Base-by-base conservation (phyloP, 345 rosid genomes). In the Citrus maxima region DNA sequence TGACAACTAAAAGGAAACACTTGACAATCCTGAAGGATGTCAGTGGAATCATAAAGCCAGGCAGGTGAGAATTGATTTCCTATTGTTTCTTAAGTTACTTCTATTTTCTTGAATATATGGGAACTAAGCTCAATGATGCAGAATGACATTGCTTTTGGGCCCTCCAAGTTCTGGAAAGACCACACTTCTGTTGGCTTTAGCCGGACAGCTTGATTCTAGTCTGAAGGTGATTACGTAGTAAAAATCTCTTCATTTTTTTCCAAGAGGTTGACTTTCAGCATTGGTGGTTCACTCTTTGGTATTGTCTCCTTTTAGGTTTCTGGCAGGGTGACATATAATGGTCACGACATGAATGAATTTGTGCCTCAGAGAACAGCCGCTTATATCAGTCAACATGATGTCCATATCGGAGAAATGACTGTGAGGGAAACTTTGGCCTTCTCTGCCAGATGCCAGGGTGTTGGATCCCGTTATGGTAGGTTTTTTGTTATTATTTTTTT, bases 361-460 rank as follows among this genome's bases (percentile, higher is more conserved):
- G 86, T 90, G 19, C 51, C 51, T 12, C 51, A 46, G 18, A 46
- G 51, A 46, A 46, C 51, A 46, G 51, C 51, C 1, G 18, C 51
- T 3, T 46, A 46, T 46, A 46, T 46, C 51, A 46, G 51, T 46
- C 51, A 46, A 12, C 51, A 46, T 34, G 98, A 92, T 79, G 64
- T 88, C 42, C 97, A 90, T 72, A 82, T 88, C 0, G 87, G 85
- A 12, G 88, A 88, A 74, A 34, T 92, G 89, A 93, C 98, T 1
- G 93, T 92, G 8, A 89, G 94, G 64, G 97, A 92, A 79, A 92
- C 98, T 72, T 70, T 93, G 85, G 83, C 89, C 58, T 95, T 93
- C 83, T 89, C 97, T 1, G 97, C 97, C 12, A 86, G 87, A 80
- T 91, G 94, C 83, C 98, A 93, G 78, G 93, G 95, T 88, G 51